Percentiles rank a stretch among this genome's conserved stretches.
Evolutionary conservation across 495 filamentous ascomycete species (phyloP).

Genomic region (Penicillium crystallinum): DNA sequence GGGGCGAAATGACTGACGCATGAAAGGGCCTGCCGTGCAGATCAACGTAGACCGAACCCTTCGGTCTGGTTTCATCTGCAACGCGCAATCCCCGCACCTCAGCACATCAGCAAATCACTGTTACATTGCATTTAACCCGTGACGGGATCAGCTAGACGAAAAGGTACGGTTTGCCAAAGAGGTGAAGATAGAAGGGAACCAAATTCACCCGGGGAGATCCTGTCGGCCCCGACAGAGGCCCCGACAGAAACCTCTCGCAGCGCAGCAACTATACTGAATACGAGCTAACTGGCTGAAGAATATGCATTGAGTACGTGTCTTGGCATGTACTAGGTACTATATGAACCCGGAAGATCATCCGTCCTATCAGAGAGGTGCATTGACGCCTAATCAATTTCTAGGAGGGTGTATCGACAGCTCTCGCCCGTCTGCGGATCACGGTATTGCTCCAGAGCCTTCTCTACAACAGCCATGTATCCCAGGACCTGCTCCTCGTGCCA

Average conservation of each 20-base stretch:
- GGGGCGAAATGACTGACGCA: no score
- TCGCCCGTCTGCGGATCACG: slow-evolving; percentile 32
- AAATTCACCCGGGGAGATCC: background rate
- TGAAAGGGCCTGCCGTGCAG: background rate
- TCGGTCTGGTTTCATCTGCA: background rate
- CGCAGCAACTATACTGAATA: background rate
- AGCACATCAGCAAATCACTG: background rate
- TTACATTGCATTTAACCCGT: background rate
- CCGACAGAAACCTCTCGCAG: background rate
- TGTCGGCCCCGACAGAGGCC: background rate
- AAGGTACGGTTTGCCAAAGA: no score
- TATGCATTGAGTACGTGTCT: no score
- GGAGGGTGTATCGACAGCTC: slow-evolving; percentile 55
- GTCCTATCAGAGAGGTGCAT: background rate
- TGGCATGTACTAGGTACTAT: background rate
- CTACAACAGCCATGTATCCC: slow-evolving; percentile 73
- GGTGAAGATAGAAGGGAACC: background rate
- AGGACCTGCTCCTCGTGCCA: slow-evolving; percentile 92
- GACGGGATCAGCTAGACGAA: background rate
- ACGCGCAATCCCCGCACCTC: background rate
- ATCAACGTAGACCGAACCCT: background rate
- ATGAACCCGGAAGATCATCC: background rate
- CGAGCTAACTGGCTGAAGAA: background rate
- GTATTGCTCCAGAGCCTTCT: slow-evolving; percentile 61
- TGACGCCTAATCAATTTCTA: slow-evolving; percentile 50